phyloP scores from a whole-genome alignment of 768 basidiomycete species.

The Termitomyces sp. region DNA sequence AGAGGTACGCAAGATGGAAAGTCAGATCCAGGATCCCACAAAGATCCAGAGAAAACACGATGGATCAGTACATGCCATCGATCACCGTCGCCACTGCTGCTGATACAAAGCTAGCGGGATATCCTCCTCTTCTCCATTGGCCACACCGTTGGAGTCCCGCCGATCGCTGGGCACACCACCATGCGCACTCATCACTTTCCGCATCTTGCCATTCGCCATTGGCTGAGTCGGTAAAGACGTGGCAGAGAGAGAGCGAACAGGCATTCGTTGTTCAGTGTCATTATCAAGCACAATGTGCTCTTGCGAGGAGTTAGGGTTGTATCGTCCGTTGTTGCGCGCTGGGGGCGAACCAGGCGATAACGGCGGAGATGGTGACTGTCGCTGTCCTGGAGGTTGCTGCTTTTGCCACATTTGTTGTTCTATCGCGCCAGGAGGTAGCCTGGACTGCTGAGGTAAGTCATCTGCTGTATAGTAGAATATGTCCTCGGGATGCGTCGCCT shows the following conservation, averaged over 20 bases:
- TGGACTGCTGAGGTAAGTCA: conserved; percentile 28
- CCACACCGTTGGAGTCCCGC: conserved; percentile 18
- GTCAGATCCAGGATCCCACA: conserved; percentile 5
- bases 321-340: conserved; percentile 21
- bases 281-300: conserved; percentile 25
- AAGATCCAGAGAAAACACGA: not conserved
- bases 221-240: conserved; percentile 43
- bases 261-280: conserved; percentile 33
- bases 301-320: conserved; percentile 30
- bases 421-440: conserved; percentile 60
- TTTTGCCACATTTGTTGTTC: conserved; percentile 30
- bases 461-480: conserved; percentile 37
- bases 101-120: conserved; percentile 78
- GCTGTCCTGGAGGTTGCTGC: conserved; percentile 22
- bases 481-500: conserved; percentile 27
- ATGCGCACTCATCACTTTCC: conserved; percentile 67
- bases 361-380: conserved; percentile 24
- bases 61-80: not conserved
- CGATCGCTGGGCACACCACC: conserved; percentile 44
- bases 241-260: conserved; percentile 71
- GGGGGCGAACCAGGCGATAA: conserved; percentile 51
- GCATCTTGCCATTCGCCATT: conserved; percentile 47
- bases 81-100: conserved; percentile 63
- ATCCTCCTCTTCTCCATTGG: conserved; percentile 67
- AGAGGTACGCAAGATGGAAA: conserved; percentile 8